Percentiles rank a stretch among this genome's conserved stretches.
Conservation (phyloP, 305 asterid genomes). For the Fraxinus greggii region DNA sequence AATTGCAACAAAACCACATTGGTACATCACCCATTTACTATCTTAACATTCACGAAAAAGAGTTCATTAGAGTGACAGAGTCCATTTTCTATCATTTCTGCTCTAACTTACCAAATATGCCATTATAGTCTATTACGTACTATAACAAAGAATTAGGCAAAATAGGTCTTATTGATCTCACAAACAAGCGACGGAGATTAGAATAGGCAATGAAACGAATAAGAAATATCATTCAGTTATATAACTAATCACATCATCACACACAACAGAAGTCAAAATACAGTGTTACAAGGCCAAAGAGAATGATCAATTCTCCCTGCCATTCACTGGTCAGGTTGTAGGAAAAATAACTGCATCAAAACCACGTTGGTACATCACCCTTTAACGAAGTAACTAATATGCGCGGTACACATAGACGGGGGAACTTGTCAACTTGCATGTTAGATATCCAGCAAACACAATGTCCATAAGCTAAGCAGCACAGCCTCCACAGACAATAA, state of each 20-base stretch:
- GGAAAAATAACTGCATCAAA: not conserved
- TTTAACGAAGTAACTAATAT: not conserved
- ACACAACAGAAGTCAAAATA: not conserved
- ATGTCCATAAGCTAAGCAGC: slow-evolving; percentile 34
- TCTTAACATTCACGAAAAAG: too few relatives aligned
- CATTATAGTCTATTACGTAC: not conserved
- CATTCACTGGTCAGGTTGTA: not conserved
- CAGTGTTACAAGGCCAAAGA: slow-evolving; percentile 16
- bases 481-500: slow-evolving; percentile 73
- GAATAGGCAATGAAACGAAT: not conserved
- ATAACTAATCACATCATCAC: not conserved
- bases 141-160: not conserved
- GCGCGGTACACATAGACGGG: not conserved
- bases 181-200: not conserved
- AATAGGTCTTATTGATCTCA: not conserved
- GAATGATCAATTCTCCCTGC: slow-evolving; percentile 33
- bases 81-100: not conserved
- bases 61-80: too few relatives aligned
- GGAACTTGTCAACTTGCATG: slow-evolving; percentile 1
- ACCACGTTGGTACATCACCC: not conserved
- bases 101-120: not conserved
- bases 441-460: slow-evolving; percentile 13
- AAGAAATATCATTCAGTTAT: not conserved
- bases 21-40: not conserved
- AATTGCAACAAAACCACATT: slow-evolving; percentile 8